Conservation (phyloP, 1,284 basidiomycete genomes). For the Leccinum colubrinum region DNA sequence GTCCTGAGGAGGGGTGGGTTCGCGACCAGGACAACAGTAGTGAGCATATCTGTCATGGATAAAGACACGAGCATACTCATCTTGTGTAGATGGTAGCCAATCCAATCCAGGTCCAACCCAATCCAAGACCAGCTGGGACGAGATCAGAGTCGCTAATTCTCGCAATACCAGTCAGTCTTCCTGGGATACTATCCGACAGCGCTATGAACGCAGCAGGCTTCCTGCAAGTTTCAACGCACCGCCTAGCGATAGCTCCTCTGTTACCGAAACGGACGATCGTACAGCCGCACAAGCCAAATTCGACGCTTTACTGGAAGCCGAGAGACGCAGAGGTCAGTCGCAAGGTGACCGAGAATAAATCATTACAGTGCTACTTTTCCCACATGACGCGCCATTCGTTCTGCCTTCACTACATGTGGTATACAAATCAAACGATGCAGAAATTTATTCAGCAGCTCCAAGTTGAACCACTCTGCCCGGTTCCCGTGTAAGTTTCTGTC, state of each 20-base stretch:
- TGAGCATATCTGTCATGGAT: conserved; percentile 6
- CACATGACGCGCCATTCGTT: not conserved
- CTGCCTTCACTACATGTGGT: conserved; percentile 7
- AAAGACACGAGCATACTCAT: not conserved
- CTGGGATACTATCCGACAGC: conserved; percentile 66
- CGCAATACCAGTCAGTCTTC: conserved; percentile 46
- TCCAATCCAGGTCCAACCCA: conserved; percentile 16
- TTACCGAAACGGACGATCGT: conserved; percentile 34
- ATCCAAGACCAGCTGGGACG: conserved; percentile 54
- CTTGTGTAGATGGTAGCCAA: conserved; percentile 5
- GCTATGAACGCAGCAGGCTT: conserved; percentile 44
- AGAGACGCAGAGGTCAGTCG: conserved; percentile 39
- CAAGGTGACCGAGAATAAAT: conserved; percentile 9
- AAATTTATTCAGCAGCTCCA: conserved; percentile 16
- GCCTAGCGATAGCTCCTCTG: conserved; percentile 9
- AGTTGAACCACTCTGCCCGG: conserved; percentile 4
- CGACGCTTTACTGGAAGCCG: conserved; percentile 56
- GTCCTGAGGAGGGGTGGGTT: conserved; percentile 27
- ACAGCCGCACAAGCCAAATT: conserved; percentile 52
- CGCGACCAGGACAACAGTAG: conserved; percentile 9
- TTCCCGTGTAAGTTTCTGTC: conserved; percentile 8
- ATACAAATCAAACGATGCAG: conserved; percentile 3
- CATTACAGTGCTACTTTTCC: not conserved
- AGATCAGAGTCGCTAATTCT: conserved; percentile 57
- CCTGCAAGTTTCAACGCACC: conserved; percentile 20